Percentiles rank a stretch among this genome's conserved stretches.
phyloP scores from a whole-genome alignment of 306 rosid species.

The Chamaecrista fasciculata region DNA sequence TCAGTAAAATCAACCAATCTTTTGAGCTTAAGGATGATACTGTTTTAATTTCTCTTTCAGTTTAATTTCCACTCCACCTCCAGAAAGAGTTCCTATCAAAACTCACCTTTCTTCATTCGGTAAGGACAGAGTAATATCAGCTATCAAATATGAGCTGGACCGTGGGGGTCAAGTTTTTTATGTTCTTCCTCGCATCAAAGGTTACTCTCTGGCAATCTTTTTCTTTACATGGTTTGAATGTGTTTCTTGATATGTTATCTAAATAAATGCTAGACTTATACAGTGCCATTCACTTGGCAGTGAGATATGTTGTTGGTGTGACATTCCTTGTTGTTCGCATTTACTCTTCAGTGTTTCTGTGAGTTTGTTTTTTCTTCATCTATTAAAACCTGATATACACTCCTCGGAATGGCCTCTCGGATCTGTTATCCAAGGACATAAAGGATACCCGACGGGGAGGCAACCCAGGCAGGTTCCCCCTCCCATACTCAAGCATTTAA shows the following conservation, averaged over 20 bases:
- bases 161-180: conserved; percentile 92
- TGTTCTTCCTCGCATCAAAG: conserved; percentile 94
- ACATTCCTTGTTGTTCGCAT: neutral
- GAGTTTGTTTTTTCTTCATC: neutral
- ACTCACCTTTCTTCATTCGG: conserved; percentile 81
- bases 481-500: no score
- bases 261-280: conserved; percentile 5
- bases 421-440: no score
- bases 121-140: conserved; percentile 66
- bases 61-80: conserved; percentile 95
- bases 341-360: neutral
- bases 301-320: conserved; percentile 19
- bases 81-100: conserved; percentile 91
- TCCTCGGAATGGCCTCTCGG: no score
- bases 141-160: conserved; percentile 77
- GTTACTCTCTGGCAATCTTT: conserved; percentile 40
- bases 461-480: no score
- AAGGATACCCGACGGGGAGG: no score
- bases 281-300: conserved; percentile 20
- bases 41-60: conserved; percentile 46
- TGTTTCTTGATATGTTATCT: conserved; percentile 16
- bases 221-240: conserved; percentile 5
- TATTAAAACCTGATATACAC: neutral
- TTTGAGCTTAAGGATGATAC: conserved; percentile 25
- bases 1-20: conserved; percentile 10